Evolutionary conservation across 768 basidiomycete genomes (phyloP).

Genomic region (Zangia roseola): DNA sequence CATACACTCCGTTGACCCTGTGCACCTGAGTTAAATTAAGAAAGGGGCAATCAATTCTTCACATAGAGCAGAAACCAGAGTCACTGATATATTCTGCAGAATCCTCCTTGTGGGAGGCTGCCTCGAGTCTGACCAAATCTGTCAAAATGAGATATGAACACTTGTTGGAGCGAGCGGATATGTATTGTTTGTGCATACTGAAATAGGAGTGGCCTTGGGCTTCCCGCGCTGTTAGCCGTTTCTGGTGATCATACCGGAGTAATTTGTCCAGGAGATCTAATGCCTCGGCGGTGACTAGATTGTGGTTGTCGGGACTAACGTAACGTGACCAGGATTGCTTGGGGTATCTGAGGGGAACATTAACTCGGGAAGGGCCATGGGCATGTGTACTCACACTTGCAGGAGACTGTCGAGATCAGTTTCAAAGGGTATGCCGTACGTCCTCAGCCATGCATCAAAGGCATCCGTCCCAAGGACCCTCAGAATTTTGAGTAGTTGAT

Average conservation of each 20-base stretch:
- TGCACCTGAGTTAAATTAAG: background rate
- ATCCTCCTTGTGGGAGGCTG: constrained; percentile 40
- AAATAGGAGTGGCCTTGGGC: constrained; percentile 68
- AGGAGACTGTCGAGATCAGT: constrained; percentile 58
- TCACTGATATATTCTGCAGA: constrained; percentile 44
- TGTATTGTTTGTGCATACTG: constrained; percentile 38
- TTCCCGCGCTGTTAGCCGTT: constrained; percentile 65
- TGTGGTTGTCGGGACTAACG: constrained; percentile 56
- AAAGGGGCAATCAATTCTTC: background rate
- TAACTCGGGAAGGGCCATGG: background rate
- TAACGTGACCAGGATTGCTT: constrained; percentile 67
- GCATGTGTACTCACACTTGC: constrained; percentile 36
- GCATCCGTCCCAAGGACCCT: constrained; percentile 67
- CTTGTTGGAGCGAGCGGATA: constrained; percentile 16
- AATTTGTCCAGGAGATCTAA: constrained; percentile 67
- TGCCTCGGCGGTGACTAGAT: constrained; percentile 58
- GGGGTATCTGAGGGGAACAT: constrained; percentile 42
- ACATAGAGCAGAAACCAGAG: constrained; percentile 48
- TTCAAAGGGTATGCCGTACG: constrained; percentile 66
- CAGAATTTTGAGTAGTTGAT: constrained; percentile 69
- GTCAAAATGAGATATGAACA: constrained; percentile 24
- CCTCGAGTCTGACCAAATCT: constrained; percentile 51
- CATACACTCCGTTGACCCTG: constrained; percentile 7
- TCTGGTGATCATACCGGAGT: constrained; percentile 67
- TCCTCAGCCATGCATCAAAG: constrained; percentile 57